Evolutionary conservation across 345 rosid genomes (phyloP).

Genomic region (Psidium guajava): DNA sequence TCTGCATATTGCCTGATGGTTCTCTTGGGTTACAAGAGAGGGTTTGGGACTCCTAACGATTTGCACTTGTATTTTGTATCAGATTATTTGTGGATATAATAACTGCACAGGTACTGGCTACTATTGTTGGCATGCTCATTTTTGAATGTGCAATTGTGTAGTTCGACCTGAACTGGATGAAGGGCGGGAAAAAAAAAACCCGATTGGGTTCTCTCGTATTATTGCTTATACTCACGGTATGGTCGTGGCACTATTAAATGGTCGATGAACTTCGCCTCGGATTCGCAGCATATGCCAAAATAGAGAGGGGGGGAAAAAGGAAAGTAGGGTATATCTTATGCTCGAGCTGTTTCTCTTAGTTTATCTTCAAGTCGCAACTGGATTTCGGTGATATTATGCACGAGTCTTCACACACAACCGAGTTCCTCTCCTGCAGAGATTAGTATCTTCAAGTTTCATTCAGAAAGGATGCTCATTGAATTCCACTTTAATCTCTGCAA

Average conservation of each 20-base stretch:
- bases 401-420: neutral
- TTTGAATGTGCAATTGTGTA: neutral
- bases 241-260: neutral
- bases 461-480: neutral
- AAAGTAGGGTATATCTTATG: neutral
- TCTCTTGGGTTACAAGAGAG: neutral
- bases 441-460: neutral
- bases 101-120: neutral
- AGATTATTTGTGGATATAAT: neutral
- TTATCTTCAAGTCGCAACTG: neutral
- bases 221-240: neutral
- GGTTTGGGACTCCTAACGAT: neutral
- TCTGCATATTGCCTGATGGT: neutral
- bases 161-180: neutral
- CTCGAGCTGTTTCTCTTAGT: neutral
- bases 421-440: neutral
- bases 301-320: neutral
- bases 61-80: neutral
- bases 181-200: neutral
- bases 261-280: neutral
- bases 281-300: neutral
- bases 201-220: neutral
- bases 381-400: neutral
- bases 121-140: neutral
- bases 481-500: neutral